Evolutionary conservation across 2,329 filamentous ascomycete species (phyloP).

Genomic region (Pezizomycotina sp.): DNA sequence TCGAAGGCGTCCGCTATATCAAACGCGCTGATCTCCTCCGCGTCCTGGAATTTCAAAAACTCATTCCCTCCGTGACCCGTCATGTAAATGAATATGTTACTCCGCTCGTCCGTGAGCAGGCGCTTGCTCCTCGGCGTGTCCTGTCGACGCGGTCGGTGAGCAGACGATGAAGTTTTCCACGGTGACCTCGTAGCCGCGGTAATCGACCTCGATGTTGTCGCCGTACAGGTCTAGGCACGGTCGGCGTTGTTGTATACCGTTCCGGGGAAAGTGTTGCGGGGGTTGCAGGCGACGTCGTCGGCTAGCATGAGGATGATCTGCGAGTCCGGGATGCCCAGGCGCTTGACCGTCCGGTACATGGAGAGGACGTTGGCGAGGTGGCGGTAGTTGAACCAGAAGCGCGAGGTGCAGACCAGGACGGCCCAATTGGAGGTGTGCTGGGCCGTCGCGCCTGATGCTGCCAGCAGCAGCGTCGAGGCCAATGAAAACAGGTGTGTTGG

Average conservation of each 20-base stretch:
- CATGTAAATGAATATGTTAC: constrained; percentile 98
- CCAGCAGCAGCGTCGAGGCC: background rate
- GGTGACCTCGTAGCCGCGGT: constrained; percentile 93
- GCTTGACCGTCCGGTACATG: constrained; percentile 94
- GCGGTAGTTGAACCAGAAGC: constrained; percentile 99
- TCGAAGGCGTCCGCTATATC: constrained; percentile 94
- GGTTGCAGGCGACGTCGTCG: constrained; percentile 99
- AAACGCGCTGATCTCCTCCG: constrained; percentile 91
- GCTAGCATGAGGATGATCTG: constrained; percentile 99
- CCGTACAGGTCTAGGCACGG: constrained; percentile 88
- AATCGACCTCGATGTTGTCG: constrained; percentile 98
- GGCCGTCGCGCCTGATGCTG: constrained; percentile 24
- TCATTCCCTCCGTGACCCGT: constrained; percentile 95
- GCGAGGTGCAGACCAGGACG: constrained; percentile 91
- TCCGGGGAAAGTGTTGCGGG: constrained; percentile 90
- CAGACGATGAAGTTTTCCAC: constrained; percentile 96
- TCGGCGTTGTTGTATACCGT: constrained; percentile 98
- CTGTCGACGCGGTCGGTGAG: constrained; percentile 82
- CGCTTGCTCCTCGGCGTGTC: constrained; percentile 92
- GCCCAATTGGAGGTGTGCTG: constrained; percentile 98
- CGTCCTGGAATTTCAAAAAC: constrained; percentile 96
- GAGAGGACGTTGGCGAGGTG: constrained; percentile 96
- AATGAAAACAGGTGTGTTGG: background rate
- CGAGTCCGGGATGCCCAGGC: constrained; percentile 89
- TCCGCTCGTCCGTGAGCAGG: constrained; percentile 81